Evolutionary conservation across 331 rosid genomes (phyloP).

Genomic region (Erythrophleum ivorense): DNA sequence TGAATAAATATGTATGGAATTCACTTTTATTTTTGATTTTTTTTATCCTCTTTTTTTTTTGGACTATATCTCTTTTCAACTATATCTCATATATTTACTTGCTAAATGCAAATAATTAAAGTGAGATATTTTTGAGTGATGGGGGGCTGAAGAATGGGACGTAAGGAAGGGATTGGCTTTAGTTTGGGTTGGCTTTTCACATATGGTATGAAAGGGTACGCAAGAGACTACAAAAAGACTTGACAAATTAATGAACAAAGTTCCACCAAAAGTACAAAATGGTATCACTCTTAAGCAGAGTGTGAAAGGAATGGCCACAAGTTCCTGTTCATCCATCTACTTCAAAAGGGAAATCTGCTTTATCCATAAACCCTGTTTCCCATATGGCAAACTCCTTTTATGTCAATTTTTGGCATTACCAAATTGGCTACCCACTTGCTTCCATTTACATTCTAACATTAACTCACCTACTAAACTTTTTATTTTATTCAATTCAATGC

Average conservation of each 20-base stretch:
- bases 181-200: constrained; percentile 44
- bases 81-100: too few relatives aligned
- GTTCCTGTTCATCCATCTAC: constrained; percentile 40
- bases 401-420: constrained; percentile 18
- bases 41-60: too few relatives aligned
- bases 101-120: too few relatives aligned
- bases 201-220: constrained; percentile 46
- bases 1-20: too few relatives aligned
- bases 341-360: constrained; percentile 53
- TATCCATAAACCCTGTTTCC: constrained; percentile 40
- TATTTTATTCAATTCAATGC: too few relatives aligned
- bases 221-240: constrained; percentile 39
- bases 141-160: constrained; percentile 40
- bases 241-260: constrained; percentile 48
- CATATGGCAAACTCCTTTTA: constrained; percentile 32
- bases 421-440: neutral
- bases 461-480: neutral
- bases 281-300: constrained; percentile 39
- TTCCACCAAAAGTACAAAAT: constrained; percentile 45
- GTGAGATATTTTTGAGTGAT: too few relatives aligned
- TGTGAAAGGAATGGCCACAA: constrained; percentile 46
- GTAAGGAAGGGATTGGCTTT: constrained; percentile 34
- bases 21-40: too few relatives aligned
- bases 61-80: too few relatives aligned
- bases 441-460: constrained; percentile 13